Evolutionary conservation across 208 protist species (phyloP), one percentile per base, ranked within the genome.

Genomic region (Crithidia thermophila): DNA sequence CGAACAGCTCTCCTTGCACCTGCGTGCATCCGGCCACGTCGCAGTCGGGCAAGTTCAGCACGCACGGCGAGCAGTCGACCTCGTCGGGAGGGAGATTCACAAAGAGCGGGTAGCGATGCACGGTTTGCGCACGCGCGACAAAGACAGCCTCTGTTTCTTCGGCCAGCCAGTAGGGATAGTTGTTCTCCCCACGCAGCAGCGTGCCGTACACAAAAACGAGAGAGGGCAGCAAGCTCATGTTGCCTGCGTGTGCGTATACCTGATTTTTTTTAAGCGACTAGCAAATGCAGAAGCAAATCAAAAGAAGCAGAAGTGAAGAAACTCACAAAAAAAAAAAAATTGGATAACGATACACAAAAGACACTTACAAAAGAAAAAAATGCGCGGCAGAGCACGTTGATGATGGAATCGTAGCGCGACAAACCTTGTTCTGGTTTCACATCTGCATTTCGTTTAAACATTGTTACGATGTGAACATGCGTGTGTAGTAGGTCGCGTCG

Each of bases 191-290:
- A 10, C 86, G 76, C 66, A 79, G 74, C 28, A 92, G 78, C 56
- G 86, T 90, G 27, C 86, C 86, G 69, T 89, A 88, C 21, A 92
- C 83, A 72, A 92, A 90, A 18, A 88, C 33, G n/a, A 92, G 50
- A 23, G 71, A 52, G 8, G 27, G 71, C 16, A 68, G 28, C 25
- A 10, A 46, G 60, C 27, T 28, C 63, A 75, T 65, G 18, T 18
- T 47, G 28, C n/a, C n/a, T n/a, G n/a, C n/a, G n/a, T n/a, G n/a
- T n/a, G n/a, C n/a, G n/a, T n/a, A n/a, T n/a, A n/a, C n/a, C n/a
- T n/a, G n/a, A n/a, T n/a, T 45, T n/a, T 20, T n/a, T 20, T n/a
- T 45, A 34, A 72, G n/a, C n/a, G n/a, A n/a, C n/a, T n/a, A n/a
- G n/a, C n/a, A n/a, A n/a, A n/a, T n/a, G n/a, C n/a, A n/a, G n/a